Percentiles rank a stretch among this genome's conserved stretches.
Conservation (phyloP, 176 grass and related monocot genomes). For the Poa annua region DNA sequence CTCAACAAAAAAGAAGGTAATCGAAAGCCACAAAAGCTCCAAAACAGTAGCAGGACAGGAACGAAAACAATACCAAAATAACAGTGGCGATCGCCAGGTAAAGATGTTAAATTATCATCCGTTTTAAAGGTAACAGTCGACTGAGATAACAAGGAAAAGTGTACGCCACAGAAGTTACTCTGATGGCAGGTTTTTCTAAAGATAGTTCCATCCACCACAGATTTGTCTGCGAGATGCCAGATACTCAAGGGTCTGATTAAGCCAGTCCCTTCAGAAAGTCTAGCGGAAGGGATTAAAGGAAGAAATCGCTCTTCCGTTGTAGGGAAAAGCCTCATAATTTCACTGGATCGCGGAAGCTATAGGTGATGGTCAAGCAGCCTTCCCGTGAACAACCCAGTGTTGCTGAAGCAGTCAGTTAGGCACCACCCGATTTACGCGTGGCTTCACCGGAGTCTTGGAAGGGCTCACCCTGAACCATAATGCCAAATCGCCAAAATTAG, state of each 20-base stretch:
- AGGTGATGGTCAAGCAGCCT: slow-evolving; percentile 44
- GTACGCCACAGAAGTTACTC: slow-evolving; percentile 27
- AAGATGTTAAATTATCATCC: slow-evolving; percentile 25
- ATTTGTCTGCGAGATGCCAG: slow-evolving; percentile 10
- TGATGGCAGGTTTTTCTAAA: slow-evolving; percentile 29
- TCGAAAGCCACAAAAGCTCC: not conserved
- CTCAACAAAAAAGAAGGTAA: not conserved
- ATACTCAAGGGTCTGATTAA: slow-evolving; percentile 39
- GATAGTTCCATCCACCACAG: slow-evolving; percentile 23
- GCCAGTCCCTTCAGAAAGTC: slow-evolving; percentile 47
- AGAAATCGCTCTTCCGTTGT: slow-evolving; percentile 26
- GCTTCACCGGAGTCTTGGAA: slow-evolving; percentile 88
- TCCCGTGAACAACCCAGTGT: slow-evolving; percentile 58
- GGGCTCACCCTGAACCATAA: slow-evolving; percentile 86
- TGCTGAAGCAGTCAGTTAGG: slow-evolving; percentile 51
- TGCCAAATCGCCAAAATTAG: slow-evolving; percentile 26
- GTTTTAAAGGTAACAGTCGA: slow-evolving; percentile 1
- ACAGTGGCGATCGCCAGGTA: not conserved
- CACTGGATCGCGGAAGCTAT: slow-evolving; percentile 51
- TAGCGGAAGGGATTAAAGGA: slow-evolving; percentile 32
- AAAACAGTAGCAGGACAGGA: not conserved
- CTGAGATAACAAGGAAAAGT: not conserved
- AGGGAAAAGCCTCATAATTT: slow-evolving; percentile 41
- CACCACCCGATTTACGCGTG: slow-evolving; percentile 52
- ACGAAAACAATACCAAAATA: not conserved